A percentile compares a stretch with the other conserved stretches of the same genome.
Evolutionary conservation across 1,284 basidiomycete species (phyloP).

Genomic region (Pseudozyma tsukubaensis): DNA sequence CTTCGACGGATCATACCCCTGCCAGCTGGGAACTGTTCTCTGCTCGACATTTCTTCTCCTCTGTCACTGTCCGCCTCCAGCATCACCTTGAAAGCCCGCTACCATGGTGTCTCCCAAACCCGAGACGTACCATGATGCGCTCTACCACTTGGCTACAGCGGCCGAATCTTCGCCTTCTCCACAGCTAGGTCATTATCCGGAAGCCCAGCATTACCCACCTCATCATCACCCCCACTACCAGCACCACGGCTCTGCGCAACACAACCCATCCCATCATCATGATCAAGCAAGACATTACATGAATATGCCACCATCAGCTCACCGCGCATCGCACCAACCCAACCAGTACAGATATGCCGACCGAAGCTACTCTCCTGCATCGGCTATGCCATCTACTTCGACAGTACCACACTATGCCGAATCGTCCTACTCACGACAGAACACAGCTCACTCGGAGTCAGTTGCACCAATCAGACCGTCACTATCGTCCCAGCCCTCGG

Average conservation of each 20-base stretch:
- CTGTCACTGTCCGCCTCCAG: too few relatives aligned
- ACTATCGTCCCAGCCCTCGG: conserved; percentile 2
- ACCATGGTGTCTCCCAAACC: conserved; percentile 36
- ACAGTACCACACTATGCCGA: conserved; percentile 13
- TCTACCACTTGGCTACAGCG: conserved; percentile 44
- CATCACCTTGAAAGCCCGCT: background rate
- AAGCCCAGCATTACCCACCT: conserved; percentile 11
- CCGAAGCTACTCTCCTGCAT: conserved; percentile 24
- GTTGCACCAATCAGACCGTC: conserved; percentile 11
- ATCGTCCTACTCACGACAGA: conserved; percentile 1
- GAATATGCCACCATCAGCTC: conserved; percentile 5
- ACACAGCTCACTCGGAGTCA: conserved; percentile 2
- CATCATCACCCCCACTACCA: conserved; percentile 13
- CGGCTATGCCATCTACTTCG: conserved; percentile 16
- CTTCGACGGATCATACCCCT: too few relatives aligned
- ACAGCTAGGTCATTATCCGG: conserved; percentile 22
- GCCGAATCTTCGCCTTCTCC: conserved; percentile 47
- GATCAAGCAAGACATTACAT: conserved; percentile 19
- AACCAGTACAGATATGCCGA: conserved; percentile 33
- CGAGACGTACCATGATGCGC: conserved; percentile 45
- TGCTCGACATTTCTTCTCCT: too few relatives aligned
- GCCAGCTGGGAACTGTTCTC: too few relatives aligned
- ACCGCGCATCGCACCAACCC: conserved; percentile 19
- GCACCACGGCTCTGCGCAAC: conserved; percentile 8
- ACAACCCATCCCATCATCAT: conserved; percentile 6